Evolutionary conservation across 2,329 filamentous ascomycete species (phyloP).

Genomic region (Leptodontidium sp.): DNA sequence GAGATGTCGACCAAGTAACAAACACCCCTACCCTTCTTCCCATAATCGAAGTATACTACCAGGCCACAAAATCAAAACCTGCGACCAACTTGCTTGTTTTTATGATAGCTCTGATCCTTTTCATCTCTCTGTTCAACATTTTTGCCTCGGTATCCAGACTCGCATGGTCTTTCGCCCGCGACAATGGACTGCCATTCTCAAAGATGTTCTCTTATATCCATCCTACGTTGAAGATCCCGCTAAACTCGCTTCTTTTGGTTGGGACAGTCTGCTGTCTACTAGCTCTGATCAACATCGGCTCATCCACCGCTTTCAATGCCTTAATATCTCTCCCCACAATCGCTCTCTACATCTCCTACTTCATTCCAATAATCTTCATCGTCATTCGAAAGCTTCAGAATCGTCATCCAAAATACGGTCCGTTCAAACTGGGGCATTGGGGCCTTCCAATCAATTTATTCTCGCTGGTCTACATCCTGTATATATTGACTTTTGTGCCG

Average conservation of each 20-base stretch:
- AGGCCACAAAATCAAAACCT: background rate
- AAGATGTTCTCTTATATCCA: slow-evolving; percentile 30
- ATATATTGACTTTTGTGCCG: slow-evolving; percentile 29
- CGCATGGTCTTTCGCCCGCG: background rate
- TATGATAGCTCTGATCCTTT: background rate
- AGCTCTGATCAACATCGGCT: background rate
- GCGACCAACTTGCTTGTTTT: background rate
- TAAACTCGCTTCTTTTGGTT: background rate
- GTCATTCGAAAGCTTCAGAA: no score
- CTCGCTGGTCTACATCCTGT: slow-evolving; percentile 26
- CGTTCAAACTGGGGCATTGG: slow-evolving; percentile 24
- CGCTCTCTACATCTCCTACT: no score
- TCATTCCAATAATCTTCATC: no score
- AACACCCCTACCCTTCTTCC: background rate
- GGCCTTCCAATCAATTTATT: slow-evolving; percentile 1
- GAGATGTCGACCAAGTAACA: background rate
- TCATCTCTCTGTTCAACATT: background rate
- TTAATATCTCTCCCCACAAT: background rate
- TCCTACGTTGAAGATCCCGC: slow-evolving; percentile 17
- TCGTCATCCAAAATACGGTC: background rate
- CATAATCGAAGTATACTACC: background rate
- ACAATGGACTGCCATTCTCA: slow-evolving; percentile 20
- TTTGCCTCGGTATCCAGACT: background rate
- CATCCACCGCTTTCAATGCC: background rate
- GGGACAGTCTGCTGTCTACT: background rate